Evolutionary conservation across 2,329 filamentous ascomycete genomes (phyloP).

Genomic region (Beauveria sp.): DNA sequence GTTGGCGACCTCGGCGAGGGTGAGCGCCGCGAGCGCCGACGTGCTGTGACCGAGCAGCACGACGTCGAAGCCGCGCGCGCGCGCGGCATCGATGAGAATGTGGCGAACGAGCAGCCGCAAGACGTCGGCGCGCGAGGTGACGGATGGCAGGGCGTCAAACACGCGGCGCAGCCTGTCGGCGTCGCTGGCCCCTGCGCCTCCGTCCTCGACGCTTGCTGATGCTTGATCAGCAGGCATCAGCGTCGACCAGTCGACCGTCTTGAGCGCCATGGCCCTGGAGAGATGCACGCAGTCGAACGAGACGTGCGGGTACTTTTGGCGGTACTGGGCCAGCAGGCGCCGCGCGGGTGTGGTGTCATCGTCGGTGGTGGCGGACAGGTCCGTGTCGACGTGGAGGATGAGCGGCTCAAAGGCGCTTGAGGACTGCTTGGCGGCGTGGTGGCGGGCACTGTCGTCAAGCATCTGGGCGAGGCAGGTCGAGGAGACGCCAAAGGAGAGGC

Average conservation of each 20-base stretch:
- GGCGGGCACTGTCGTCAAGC: conserved; percentile 60
- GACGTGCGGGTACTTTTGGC: conserved; percentile 57
- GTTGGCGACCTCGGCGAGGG: conserved; percentile 82
- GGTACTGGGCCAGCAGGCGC: conserved; percentile 44
- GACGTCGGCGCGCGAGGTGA: conserved; percentile 70
- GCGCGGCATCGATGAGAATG: conserved; percentile 60
- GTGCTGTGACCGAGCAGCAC: conserved; percentile 82
- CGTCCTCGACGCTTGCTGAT: conserved; percentile 20
- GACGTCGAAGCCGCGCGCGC: conserved; percentile 52
- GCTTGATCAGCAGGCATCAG: conserved; percentile 22
- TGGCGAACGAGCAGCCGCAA: conserved; percentile 62
- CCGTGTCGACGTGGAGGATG: conserved; percentile 47
- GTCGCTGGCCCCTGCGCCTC: conserved; percentile 19
- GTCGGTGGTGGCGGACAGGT: conserved; percentile 19
- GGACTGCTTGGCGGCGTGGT: conserved; percentile 56
- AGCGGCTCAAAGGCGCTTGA: conserved; percentile 61
- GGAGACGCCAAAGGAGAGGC: conserved; percentile 75
- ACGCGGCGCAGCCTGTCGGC: conserved; percentile 41
- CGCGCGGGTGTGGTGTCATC: conserved; percentile 24
- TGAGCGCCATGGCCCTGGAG: conserved; percentile 48
- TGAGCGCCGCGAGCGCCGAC: conserved; percentile 77
- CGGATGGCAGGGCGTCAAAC: conserved; percentile 57
- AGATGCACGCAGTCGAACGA: conserved; percentile 56
- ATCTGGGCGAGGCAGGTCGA: conserved; percentile 72
- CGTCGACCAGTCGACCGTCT: conserved; percentile 45